Percentiles rank a stretch among this genome's conserved stretches.
These are phyloP conservation scores for Epithemia pelagica DNA, from an alignment of 108 stramenopile genomes.

Conservation along the genomic window DNA sequence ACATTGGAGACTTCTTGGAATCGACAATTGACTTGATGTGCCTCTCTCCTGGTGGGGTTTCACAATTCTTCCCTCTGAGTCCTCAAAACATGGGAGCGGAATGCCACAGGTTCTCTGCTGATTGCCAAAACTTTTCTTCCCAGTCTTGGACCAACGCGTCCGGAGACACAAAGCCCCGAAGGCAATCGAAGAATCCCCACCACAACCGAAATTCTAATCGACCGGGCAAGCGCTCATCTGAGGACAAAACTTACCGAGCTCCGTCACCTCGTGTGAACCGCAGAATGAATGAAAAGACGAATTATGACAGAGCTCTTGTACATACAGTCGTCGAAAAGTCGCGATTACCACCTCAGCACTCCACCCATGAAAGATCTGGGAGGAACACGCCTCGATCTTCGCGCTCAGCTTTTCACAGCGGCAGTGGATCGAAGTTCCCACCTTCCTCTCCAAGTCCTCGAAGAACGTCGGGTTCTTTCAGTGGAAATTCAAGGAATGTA, in stretches of 20 bases:
- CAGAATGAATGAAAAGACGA: not conserved
- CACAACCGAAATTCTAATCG: not conserved
- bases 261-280: not conserved
- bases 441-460: not conserved
- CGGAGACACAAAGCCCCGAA: no score
- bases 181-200: not conserved
- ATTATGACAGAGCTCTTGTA: not conserved
- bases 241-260: not conserved
- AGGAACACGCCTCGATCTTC: not conserved
- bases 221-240: not conserved
- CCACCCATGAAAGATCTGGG: not conserved
- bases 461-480: not conserved
- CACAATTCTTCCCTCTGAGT: not conserved
- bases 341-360: not conserved
- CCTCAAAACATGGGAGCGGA: not conserved
- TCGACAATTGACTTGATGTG: not conserved
- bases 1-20: not conserved
- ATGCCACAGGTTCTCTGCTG: no score
- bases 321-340: not conserved
- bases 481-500: not conserved
- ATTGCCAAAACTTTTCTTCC: no score
- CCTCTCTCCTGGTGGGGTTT: not conserved
- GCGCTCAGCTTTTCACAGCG: not conserved
- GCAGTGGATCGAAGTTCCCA: not conserved
- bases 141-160: no score